Evolutionary conservation across 257 asterid genomes (phyloP).

Genomic region (Nicotiana paniculata): DNA sequence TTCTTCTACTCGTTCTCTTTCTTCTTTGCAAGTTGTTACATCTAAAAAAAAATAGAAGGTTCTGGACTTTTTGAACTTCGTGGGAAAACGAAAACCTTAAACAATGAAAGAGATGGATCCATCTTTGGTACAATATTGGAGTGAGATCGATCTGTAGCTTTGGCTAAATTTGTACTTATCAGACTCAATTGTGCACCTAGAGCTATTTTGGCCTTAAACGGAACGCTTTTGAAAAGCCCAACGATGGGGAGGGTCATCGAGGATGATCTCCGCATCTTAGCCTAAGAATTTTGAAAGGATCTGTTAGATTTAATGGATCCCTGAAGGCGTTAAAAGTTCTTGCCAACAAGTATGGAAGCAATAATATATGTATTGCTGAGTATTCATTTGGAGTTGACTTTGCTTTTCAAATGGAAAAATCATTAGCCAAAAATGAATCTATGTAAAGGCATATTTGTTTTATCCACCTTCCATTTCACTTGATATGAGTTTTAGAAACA

Average conservation of each 20-base stretch:
- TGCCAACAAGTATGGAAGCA: slow-evolving; percentile 62
- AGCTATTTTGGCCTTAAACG: slow-evolving; percentile 15
- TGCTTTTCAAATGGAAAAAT: slow-evolving; percentile 94
- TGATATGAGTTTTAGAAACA: slow-evolving; percentile 60
- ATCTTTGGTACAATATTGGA: slow-evolving; percentile 83
- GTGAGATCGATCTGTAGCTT: slow-evolving; percentile 92
- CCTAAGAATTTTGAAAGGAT: too few relatives aligned
- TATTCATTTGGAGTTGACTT: slow-evolving; percentile 95
- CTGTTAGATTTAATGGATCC: too few relatives aligned
- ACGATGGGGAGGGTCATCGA: slow-evolving; percentile 34
- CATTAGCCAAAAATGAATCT: slow-evolving; percentile 76
- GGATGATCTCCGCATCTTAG: too few relatives aligned
- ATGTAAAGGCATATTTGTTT: slow-evolving; percentile 86
- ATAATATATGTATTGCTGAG: slow-evolving; percentile 69
- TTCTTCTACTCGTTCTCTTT: too few relatives aligned
- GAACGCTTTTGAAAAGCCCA: slow-evolving; percentile 64
- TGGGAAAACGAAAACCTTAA: slow-evolving; percentile 19
- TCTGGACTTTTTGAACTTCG: too few relatives aligned
- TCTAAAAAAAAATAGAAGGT: too few relatives aligned
- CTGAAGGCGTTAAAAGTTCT: slow-evolving; percentile 39
- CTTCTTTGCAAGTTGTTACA: too few relatives aligned
- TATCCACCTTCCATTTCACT: slow-evolving; percentile 93
- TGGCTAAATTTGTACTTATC: slow-evolving; percentile 62
- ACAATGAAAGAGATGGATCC: slow-evolving; percentile 93
- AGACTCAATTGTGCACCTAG: slow-evolving; percentile 89